These are phyloP conservation scores for Ophiosphaerella herpotricha DNA, from an alignment of 2,329 filamentous ascomycete genomes.

Conservation along the genomic window DNA sequence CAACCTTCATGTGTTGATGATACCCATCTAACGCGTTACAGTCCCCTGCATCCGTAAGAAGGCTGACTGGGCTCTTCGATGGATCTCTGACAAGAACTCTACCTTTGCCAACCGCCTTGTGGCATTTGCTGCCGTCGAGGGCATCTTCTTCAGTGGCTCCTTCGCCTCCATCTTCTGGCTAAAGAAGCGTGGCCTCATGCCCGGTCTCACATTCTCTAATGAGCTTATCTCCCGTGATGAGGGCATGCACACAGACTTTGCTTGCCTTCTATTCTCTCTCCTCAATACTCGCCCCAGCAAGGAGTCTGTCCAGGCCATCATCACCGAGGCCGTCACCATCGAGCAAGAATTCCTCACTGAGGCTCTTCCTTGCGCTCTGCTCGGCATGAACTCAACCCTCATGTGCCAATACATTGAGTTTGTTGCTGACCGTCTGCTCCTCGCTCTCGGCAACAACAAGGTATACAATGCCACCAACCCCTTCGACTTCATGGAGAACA, in stretches of 20 bases:
- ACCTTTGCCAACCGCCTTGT: conserved; percentile 95
- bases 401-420: conserved; percentile 99
- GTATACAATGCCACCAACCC: conserved; percentile 91
- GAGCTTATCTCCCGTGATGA: conserved; percentile 99
- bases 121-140: conserved; percentile 96
- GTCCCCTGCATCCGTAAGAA: conserved; percentile 98
- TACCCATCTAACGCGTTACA: conserved; percentile 47
- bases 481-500: conserved; percentile 99
- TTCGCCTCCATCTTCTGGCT: conserved; percentile 99
- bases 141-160: conserved; percentile 99
- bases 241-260: conserved; percentile 99
- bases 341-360: conserved; percentile 99
- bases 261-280: conserved; percentile 96
- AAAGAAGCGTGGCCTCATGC: conserved; percentile 99
- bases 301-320: conserved; percentile 81
- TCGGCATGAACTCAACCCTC: conserved; percentile 95
- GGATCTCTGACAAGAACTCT: conserved; percentile 92
- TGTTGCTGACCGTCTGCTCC: conserved; percentile 90
- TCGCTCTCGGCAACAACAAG: conserved; percentile 93
- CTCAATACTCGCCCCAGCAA: conserved; percentile 88
- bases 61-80: conserved; percentile 94
- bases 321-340: conserved; percentile 89
- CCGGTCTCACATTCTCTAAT: conserved; percentile 98
- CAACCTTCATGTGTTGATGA: not conserved
- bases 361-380: conserved; percentile 86